A percentile compares a stretch with the other conserved stretches of the same genome.
Evolutionary conservation across 2,329 filamentous ascomycete species (phyloP).

Genomic region (Graphilbum sp.): DNA sequence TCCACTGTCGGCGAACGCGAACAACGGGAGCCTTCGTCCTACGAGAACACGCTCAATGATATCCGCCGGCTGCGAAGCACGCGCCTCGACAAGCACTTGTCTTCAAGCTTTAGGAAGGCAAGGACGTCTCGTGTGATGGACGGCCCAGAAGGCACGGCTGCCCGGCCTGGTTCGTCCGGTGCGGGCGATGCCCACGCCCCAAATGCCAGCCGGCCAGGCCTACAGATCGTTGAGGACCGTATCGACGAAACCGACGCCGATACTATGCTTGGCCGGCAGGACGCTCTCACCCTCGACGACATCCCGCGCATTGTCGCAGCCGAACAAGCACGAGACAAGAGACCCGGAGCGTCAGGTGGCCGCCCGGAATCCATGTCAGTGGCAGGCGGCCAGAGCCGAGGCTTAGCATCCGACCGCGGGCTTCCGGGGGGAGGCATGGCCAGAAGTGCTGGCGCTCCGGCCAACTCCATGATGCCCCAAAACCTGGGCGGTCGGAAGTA

Average conservation of each 20-base stretch:
- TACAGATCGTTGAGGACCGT: slow-evolving; percentile 69
- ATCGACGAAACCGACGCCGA: slow-evolving; percentile 57
- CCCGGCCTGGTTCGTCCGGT: slow-evolving; percentile 57
- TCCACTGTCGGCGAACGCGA: slow-evolving; percentile 14
- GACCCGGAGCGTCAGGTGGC: slow-evolving; percentile 60
- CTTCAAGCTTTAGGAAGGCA: slow-evolving; percentile 80
- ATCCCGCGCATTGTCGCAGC: slow-evolving; percentile 92
- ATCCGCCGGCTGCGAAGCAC: slow-evolving; percentile 85
- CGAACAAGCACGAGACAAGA: slow-evolving; percentile 83
- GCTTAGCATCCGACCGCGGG: not conserved
- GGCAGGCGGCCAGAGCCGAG: slow-evolving; percentile 31
- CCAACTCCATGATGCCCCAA: not conserved
- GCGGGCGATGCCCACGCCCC: slow-evolving; percentile 11
- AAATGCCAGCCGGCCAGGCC: slow-evolving; percentile 28
- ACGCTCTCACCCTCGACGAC: slow-evolving; percentile 86
- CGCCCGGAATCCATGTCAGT: slow-evolving; percentile 41
- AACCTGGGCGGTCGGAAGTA: slow-evolving; percentile 50
- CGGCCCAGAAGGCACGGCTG: slow-evolving; percentile 53
- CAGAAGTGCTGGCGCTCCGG: slow-evolving; percentile 12
- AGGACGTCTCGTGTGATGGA: slow-evolving; percentile 87
- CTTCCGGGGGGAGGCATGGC: not conserved
- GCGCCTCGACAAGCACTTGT: slow-evolving; percentile 83
- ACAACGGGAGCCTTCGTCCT: slow-evolving; percentile 56
- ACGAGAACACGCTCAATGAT: slow-evolving; percentile 92
- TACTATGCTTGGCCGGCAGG: slow-evolving; percentile 75